Conservation (phyloP, 2,329 filamentous ascomycete genomes). For the Arthrobotrys sphaeroides region DNA sequence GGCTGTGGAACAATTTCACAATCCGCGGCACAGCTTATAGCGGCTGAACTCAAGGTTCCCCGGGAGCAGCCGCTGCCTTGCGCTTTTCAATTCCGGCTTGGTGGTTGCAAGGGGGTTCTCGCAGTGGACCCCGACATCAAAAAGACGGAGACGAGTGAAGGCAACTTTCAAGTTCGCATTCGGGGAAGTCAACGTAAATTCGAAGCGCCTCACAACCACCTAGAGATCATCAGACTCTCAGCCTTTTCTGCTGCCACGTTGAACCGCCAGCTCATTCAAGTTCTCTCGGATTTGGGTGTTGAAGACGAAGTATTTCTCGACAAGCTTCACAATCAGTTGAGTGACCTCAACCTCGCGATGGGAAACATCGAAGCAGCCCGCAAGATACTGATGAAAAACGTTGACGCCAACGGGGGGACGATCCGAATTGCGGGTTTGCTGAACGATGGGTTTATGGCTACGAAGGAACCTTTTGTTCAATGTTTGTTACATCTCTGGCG, state of each 20-base stretch:
- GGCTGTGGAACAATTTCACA: conserved; percentile 91
- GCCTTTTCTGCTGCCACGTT: conserved; percentile 79
- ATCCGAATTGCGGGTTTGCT: conserved; percentile 79
- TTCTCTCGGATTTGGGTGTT: conserved; percentile 82
- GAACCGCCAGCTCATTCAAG: conserved; percentile 87
- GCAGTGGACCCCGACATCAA: conserved; percentile 75
- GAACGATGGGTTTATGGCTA: conserved; percentile 77
- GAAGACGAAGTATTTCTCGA: conserved; percentile 71
- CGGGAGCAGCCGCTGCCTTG: conserved; percentile 73
- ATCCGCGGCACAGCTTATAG: conserved; percentile 77
- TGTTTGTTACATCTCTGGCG: conserved; percentile 85
- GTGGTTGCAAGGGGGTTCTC: conserved; percentile 90
- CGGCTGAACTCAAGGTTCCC: conserved; percentile 73
- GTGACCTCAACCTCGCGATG: conserved; percentile 76
- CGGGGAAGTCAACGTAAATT: conserved; percentile 92
- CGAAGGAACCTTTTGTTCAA: conserved; percentile 80
- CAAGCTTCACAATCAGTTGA: conserved; percentile 75
- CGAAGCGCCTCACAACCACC: conserved; percentile 71
- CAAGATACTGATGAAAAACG: conserved; percentile 74
- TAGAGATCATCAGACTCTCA: conserved; percentile 88
- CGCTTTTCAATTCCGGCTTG: conserved; percentile 89
- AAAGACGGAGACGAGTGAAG: conserved; percentile 58
- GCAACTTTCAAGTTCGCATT: conserved; percentile 73
- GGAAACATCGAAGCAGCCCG: conserved; percentile 71
- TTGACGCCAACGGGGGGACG: conserved; percentile 87